Evolutionary conservation across 306 rosid species (phyloP), one percentile per base, ranked within the genome.

Genomic region (Malus sieversii): DNA sequence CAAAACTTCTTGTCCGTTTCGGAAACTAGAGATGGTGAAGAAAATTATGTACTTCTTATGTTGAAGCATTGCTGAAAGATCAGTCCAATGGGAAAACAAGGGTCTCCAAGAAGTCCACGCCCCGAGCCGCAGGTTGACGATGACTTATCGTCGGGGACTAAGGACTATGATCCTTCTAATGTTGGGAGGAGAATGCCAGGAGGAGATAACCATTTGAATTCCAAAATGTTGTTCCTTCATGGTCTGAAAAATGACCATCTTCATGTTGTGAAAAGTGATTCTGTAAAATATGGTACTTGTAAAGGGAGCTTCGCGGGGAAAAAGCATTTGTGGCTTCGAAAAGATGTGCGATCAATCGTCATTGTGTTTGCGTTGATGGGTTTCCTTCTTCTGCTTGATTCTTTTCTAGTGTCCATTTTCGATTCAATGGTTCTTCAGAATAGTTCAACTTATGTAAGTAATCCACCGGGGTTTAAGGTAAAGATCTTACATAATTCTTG

Each of bases 381-480:
- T 71, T 86, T 87, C 68, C 82, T 94, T 74, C 85, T 90, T 82
- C 80, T 90, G 75, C 86, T 94, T 78, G 98, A 90, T 84, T 90
- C 93, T 75, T 78, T 90, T 16, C 55, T 90, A 83, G 84, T 94
- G 16, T 88, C 90, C 4, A 65, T 86, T 82, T 90, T 86, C 66
- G 88, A 92, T 88, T 79, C 80, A 23, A 66, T 81, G 73, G 79
- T 71, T 74, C 74, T 61, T 81, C 90, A 82, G 82, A 84, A 80
- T 22, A 67, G 52, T 77, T 42, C 78, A 53, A 14, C 83, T 74
- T 58, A 25, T 60, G n/a, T 60, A 69, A 80, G 75, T 73, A 84
- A 76, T 70, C 84, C 90, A 70, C 87, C 66, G 74, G 72, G 40
- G 60, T 68, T 74, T 27, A 72, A 61, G 75, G 81, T 77, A 70